Conservation (phyloP, 495 filamentous ascomycete genomes). For the Arthonia radiata region DNA sequence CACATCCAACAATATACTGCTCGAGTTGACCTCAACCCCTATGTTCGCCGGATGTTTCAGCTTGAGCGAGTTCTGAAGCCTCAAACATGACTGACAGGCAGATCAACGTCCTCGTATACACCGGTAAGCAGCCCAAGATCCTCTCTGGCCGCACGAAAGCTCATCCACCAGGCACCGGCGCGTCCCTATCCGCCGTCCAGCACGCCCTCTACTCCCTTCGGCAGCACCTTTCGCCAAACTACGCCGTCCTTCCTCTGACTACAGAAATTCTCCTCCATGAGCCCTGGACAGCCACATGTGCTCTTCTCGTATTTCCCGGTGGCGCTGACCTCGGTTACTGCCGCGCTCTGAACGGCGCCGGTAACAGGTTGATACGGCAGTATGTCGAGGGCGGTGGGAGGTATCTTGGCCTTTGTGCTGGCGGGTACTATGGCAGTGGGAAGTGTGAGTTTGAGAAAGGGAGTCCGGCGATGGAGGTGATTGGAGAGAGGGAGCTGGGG, state of each 20-base stretch:
- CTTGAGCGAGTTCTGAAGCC: too few relatives aligned
- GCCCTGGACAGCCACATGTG: slow-evolving; percentile 72
- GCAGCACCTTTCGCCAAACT: slow-evolving; percentile 71
- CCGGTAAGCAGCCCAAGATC: slow-evolving; percentile 24
- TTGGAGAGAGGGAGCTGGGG: slow-evolving; percentile 60
- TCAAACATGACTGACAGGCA: slow-evolving; percentile 31
- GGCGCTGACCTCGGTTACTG: slow-evolving; percentile 92
- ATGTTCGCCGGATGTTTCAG: too few relatives aligned
- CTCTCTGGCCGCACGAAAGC: not conserved
- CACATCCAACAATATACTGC: too few relatives aligned
- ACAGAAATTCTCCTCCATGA: slow-evolving; percentile 64
- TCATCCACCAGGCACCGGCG: slow-evolving; percentile 42
- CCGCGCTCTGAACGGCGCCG: slow-evolving; percentile 61
- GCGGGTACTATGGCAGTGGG: slow-evolving; percentile 67
- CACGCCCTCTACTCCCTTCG: slow-evolving; percentile 77
- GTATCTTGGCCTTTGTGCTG: slow-evolving; percentile 84
- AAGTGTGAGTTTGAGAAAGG: slow-evolving; percentile 82
- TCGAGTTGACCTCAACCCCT: too few relatives aligned
- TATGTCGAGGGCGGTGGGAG: slow-evolving; percentile 67
- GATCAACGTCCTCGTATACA: slow-evolving; percentile 74
- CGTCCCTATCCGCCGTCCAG: slow-evolving; percentile 64
- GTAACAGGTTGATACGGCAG: slow-evolving; percentile 59
- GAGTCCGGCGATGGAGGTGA: slow-evolving; percentile 54
- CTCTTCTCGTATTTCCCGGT: slow-evolving; percentile 75
- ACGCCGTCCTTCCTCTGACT: slow-evolving; percentile 71